Evolutionary conservation across 768 basidiomycete species (phyloP), one percentile per base, ranked within the genome.

Genomic region (Lyophyllum semitale): DNA sequence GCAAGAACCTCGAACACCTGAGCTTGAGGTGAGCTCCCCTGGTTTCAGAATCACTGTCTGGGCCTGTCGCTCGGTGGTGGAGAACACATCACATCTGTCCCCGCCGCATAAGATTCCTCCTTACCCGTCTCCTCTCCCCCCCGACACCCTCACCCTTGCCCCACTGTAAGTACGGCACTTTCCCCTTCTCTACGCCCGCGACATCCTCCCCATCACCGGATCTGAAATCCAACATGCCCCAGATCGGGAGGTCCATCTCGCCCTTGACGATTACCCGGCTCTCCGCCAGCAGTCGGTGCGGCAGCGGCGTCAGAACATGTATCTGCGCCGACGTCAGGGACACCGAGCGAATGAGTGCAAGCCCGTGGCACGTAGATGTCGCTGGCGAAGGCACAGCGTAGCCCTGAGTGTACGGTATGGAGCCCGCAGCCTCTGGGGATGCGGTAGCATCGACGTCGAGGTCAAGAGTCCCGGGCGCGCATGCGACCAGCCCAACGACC

Each of bases 21-120:
- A 38, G 37, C 17, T 38, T 4, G 5, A 6, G 15, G 18, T 15
- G 3, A 9, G 15, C 37, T 38, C 29, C 29, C 29, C 29, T 6
- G 29, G 29, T 5, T 30, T 30, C 29, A 18, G 17, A 4, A 18
- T 18, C 17, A 38, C 18, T 3, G 15, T 15, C 37, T n/a, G 11
- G 17, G n/a, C n/a, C 37, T n/a, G 4, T 5, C 4, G 4, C 15
- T n/a, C n/a, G n/a, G n/a, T n/a, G n/a, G n/a, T n/a, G n/a, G n/a
- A n/a, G n/a, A n/a, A 32, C 30, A 6, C 26, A 53, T 68, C 69
- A 89, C 79, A 82, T 80, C 69, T 93, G 91, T 7, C 83, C 87
- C 59, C 83, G 84, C 23, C 94, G 77, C 92, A 94, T 93, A 67
- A 97, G 69, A 72, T 96, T 96, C 66, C 93, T 79, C 68, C 95